phyloP scores from a whole-genome alignment of 108 stramenopile genomes.

The Pseudonitzschia pungens region DNA sequence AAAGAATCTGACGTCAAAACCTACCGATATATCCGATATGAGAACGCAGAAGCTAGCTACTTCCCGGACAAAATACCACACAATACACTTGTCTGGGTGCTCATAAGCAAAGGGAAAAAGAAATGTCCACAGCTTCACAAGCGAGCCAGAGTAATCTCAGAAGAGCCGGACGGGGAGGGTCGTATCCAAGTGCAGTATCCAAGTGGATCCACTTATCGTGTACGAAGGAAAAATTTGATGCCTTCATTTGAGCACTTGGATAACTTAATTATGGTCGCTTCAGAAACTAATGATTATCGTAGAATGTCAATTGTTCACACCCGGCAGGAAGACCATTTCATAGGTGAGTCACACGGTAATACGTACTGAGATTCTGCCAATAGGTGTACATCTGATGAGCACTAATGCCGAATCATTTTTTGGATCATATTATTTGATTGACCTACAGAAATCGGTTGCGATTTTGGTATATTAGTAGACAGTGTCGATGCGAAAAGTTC shows the following conservation, averaged over 20 bases:
- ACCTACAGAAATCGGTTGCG: slow-evolving; percentile 66
- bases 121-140: slow-evolving; percentile 21
- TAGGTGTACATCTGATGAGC: too few relatives aligned
- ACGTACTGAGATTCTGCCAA: not conserved
- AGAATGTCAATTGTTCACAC: slow-evolving; percentile 61
- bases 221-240: slow-evolving; percentile 49
- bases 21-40: slow-evolving; percentile 23
- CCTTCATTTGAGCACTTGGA: slow-evolving; percentile 59
- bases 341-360: slow-evolving; percentile 11
- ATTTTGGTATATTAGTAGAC: slow-evolving; percentile 69
- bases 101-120: slow-evolving; percentile 49
- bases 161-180: slow-evolving; percentile 14
- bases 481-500: slow-evolving; percentile 35
- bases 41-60: slow-evolving; percentile 17
- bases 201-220: slow-evolving; percentile 70
- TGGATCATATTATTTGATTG: not conserved
- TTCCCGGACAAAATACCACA: slow-evolving; percentile 18
- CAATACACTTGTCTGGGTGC: slow-evolving; percentile 59
- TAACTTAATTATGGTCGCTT: slow-evolving; percentile 49
- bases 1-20: not conserved
- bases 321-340: slow-evolving; percentile 56
- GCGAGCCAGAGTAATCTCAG: slow-evolving; percentile 24
- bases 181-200: slow-evolving; percentile 73
- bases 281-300: slow-evolving; percentile 76
- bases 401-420: not conserved